These are phyloP conservation scores for Tricladium varicosporioides DNA, from an alignment of 2,329 filamentous ascomycete species.

Conservation along the genomic window DNA sequence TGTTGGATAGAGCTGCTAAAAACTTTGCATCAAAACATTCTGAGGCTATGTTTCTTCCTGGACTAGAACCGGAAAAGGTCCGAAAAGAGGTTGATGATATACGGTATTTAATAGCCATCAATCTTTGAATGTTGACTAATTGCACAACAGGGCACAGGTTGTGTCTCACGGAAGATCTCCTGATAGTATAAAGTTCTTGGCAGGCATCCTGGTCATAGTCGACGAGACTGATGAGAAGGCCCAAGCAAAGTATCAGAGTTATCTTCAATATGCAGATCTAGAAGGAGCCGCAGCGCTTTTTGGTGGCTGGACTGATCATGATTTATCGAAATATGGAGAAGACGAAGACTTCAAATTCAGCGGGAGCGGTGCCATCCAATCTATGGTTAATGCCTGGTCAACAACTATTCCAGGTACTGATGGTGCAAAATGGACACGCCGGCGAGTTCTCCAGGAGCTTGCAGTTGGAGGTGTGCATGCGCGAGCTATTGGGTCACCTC, in stretches of 20 bases:
- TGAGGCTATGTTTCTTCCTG: conserved; percentile 62
- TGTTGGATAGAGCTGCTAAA: conserved; percentile 49
- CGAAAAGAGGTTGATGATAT: conserved; percentile 46
- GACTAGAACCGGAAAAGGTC: conserved; percentile 54
- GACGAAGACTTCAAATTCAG: conserved; percentile 35
- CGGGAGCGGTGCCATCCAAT: conserved; percentile 42
- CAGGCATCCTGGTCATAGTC: conserved; percentile 47
- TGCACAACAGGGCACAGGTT: conserved; percentile 47
- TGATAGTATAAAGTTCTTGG: conserved; percentile 31
- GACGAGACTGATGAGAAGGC: conserved; percentile 65
- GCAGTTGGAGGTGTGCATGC: conserved; percentile 4
- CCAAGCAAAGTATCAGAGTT: conserved; percentile 57
- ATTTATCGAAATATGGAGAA: conserved; percentile 38
- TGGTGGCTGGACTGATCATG: conserved; percentile 70
- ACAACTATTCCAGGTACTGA: conserved; percentile 55
- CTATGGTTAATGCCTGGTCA: conserved; percentile 40
- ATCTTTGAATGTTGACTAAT: neutral
- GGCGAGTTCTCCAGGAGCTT: conserved; percentile 41
- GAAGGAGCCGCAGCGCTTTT: conserved; percentile 68
- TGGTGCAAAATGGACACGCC: conserved; percentile 64
- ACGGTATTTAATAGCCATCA: conserved; percentile 28
- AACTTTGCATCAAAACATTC: conserved; percentile 66
- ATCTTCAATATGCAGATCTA: conserved; percentile 55
- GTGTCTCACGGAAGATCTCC: conserved; percentile 51
- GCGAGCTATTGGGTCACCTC: neutral